Evolutionary conservation across 495 filamentous ascomycete species (phyloP).

Genomic region (Clavariopsis aquatica): DNA sequence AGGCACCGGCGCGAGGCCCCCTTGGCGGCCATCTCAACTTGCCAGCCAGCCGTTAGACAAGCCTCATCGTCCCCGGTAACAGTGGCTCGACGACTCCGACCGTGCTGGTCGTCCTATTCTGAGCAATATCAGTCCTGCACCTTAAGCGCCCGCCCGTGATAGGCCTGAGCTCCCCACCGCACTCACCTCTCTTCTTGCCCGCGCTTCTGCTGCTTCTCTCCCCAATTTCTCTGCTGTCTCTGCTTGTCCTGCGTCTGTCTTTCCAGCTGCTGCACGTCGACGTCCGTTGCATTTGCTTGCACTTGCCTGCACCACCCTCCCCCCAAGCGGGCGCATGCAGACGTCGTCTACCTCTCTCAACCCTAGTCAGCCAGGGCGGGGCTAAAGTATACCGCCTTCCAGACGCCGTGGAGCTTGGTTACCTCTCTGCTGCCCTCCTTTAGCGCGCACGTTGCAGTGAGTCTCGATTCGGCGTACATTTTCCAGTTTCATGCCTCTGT

Average conservation of each 20-base stretch:
- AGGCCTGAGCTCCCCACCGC: constrained; percentile 21
- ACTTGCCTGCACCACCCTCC: no score
- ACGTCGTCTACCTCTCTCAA: constrained; percentile 26
- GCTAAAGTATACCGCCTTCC: constrained; percentile 36
- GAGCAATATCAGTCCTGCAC: constrained; percentile 37
- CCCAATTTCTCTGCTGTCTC: constrained; percentile 19
- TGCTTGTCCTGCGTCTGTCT: constrained; percentile 22
- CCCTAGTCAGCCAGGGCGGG: constrained; percentile 39
- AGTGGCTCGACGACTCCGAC: constrained; percentile 19
- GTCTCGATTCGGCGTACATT: constrained; percentile 34
- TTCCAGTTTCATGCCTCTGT: constrained; percentile 27
- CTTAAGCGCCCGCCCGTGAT: constrained; percentile 38
- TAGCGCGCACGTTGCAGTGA: constrained; percentile 40
- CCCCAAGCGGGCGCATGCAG: constrained; percentile 41
- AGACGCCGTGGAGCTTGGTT: constrained; percentile 30
- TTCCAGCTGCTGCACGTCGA: constrained; percentile 35
- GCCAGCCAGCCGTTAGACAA: constrained; percentile 30
- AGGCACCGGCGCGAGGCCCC: no score
- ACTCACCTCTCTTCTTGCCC: constrained; percentile 14
- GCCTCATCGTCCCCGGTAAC: constrained; percentile 33
- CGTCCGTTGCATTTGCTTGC: constrained; percentile 32
- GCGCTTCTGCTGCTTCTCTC: constrained; percentile 32
- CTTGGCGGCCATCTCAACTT: not conserved
- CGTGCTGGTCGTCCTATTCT: constrained; percentile 29
- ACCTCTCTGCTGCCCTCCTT: constrained; percentile 24